phyloP scores from a whole-genome alignment of 2,329 filamentous ascomycete species.

The Clarireedia sp. region DNA sequence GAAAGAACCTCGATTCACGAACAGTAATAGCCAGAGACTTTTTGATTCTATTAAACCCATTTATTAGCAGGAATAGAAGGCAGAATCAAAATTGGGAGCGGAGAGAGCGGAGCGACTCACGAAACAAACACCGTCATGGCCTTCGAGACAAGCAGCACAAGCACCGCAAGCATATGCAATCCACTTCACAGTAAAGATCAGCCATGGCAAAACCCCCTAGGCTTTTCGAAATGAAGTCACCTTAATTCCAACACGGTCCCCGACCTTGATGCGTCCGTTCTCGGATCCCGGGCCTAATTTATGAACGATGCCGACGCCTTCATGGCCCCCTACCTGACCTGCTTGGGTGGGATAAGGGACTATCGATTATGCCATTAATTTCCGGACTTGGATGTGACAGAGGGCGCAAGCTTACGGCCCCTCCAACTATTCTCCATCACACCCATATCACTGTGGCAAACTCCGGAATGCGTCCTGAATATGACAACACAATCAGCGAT shows the following conservation, averaged over 20 bases:
- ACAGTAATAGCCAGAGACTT: conserved; percentile 58
- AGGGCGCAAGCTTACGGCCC: conserved; percentile 18
- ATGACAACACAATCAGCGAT: conserved; percentile 1
- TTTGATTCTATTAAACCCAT: conserved; percentile 34
- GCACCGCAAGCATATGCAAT: conserved; percentile 45
- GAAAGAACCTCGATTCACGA: conserved; percentile 8
- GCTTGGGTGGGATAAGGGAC: conserved; percentile 51
- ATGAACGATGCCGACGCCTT: conserved; percentile 58
- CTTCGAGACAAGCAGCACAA: conserved; percentile 44
- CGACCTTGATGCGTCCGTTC: conserved; percentile 48
- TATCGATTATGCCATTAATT: conserved; percentile 36
- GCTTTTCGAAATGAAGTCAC: conserved; percentile 27
- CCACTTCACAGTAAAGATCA: conserved; percentile 34
- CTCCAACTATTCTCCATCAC: conserved; percentile 41
- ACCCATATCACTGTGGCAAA: conserved; percentile 56
- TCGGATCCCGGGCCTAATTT: conserved; percentile 56
- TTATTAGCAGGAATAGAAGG: conserved; percentile 9
- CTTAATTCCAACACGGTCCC: conserved; percentile 63
- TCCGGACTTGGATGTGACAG: conserved; percentile 5
- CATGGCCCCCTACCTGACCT: conserved; percentile 61
- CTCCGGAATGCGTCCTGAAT: conserved; percentile 50
- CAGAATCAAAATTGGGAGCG: neutral
- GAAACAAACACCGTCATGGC: conserved; percentile 57
- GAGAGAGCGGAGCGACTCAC: conserved; percentile 35
- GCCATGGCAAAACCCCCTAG: neutral